These are phyloP conservation scores for Solanum hybrid DNA, from an alignment of 305 asterid species.

Conservation along the genomic window DNA sequence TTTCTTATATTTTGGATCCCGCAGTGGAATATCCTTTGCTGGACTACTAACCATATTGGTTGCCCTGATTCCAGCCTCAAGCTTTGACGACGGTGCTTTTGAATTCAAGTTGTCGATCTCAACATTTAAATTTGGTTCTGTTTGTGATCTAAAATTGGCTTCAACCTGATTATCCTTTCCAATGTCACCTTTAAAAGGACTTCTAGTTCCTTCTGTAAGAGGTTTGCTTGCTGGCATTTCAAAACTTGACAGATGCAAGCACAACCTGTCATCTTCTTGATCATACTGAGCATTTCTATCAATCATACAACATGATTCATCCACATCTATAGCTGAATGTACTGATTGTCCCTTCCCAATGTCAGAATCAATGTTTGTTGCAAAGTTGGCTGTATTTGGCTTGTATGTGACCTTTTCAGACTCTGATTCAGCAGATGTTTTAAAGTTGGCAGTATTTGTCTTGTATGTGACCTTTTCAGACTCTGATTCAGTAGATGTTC, in stretches of 20 bases:
- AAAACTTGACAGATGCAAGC: conserved; percentile 5
- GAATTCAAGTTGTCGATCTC: not conserved
- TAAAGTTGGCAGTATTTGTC: not conserved
- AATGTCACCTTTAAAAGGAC: not conserved
- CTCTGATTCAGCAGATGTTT: not conserved
- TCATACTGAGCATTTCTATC: not conserved
- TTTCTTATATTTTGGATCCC: not conserved
- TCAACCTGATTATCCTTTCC: not conserved
- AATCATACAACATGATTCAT: conserved; percentile 3
- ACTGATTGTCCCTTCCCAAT: not conserved
- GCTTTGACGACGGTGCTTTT: not conserved
- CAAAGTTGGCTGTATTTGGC: not conserved
- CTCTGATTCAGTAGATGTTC: not conserved
- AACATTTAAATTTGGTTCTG: not conserved
- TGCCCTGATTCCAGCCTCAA: not conserved
- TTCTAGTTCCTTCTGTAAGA: not conserved
- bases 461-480: not conserved
- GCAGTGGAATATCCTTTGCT: not conserved
- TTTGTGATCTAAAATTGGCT: not conserved
- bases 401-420: not conserved
- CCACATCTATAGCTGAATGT: not conserved
- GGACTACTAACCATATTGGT: not conserved
- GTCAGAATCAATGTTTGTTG: not conserved
- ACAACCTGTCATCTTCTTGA: not conserved
- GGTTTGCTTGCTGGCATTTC: conserved; percentile 7